Base-by-base conservation (phyloP, 2,329 filamentous ascomycete species). In the Dactylellina drechsleri region DNA sequence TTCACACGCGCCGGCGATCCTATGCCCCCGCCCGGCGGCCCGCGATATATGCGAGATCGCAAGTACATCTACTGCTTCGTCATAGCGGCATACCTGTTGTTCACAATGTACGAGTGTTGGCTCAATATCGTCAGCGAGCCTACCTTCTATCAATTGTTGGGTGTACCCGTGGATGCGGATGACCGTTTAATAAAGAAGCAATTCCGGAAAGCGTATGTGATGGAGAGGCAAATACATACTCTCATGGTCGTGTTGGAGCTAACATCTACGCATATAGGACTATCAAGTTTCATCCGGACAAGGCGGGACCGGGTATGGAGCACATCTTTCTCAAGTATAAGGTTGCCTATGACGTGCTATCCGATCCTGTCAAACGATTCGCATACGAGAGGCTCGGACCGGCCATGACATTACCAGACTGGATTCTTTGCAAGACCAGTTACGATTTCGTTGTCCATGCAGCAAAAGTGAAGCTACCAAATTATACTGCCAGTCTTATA, bases 351-450 rank as follows among this genome's bases (percentile, higher is more conserved):
- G 95, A 98, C 79, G 92, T 90, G 0, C 87, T 97, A 15, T 83
- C 88, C n/a, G 89, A 95, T 80, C 88, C 91, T 1, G 89, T 88
- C 0, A 89, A 87, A 79, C 87, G 92, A 66, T 96, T 95, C 81
- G 93, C 92, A 6, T 97, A 97, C 83, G 92, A 97, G 81, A 89
- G 92, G 56, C 93, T 97, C 81, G 93, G 93, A 0, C 90, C 92
- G 0, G 87, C 88, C 28, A 85, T 93, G 18, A 82, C 90, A 12
- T 18, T 57, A 20, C 62, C 70, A 15, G 81, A 81, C 7, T 94
- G 90, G 90, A 84, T 86, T 77, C 85, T 87, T 77, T 90, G 88
- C 82, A 83, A 85, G 62, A 92, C 90, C 0, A 83, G 91, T 66
- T 86, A 86, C 73, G 93, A 97, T 81, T 96, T 87, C 81, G 84